Percentiles rank a stretch among this genome's conserved stretches.
Conservation (phyloP, 495 filamentous ascomycete genomes). For the Neurospora sp. region DNA sequence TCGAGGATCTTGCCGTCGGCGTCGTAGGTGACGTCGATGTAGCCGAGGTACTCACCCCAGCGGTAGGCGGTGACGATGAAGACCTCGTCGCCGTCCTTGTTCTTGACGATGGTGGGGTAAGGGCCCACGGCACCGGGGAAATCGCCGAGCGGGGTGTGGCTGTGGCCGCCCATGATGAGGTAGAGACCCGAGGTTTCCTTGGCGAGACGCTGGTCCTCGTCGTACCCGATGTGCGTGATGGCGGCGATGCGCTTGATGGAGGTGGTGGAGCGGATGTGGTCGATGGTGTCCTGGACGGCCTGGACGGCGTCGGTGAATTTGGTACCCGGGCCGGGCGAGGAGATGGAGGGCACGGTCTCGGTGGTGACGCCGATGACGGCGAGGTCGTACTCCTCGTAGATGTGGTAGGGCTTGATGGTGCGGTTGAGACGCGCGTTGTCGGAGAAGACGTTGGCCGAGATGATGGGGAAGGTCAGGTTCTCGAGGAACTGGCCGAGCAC, state of each 20-base stretch:
- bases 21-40: slow-evolving; percentile 48
- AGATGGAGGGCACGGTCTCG: slow-evolving; percentile 39
- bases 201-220: slow-evolving; percentile 44
- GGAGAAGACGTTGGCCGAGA: slow-evolving; percentile 44
- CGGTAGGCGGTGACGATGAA: slow-evolving; percentile 50
- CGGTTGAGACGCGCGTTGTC: slow-evolving; percentile 38
- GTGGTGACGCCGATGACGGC: slow-evolving; percentile 51
- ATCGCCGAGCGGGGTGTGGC: slow-evolving; percentile 47
- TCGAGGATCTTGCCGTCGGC: slow-evolving; percentile 39
- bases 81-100: slow-evolving; percentile 48
- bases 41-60: slow-evolving; percentile 52
- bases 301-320: slow-evolving; percentile 37
- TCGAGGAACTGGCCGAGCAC: slow-evolving; percentile 39
- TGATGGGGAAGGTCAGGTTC: slow-evolving; percentile 49
- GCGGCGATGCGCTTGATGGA: slow-evolving; percentile 46
- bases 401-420: slow-evolving; percentile 46
- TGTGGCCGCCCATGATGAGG: slow-evolving; percentile 50
- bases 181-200: slow-evolving; percentile 38
- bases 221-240: slow-evolving; percentile 51
- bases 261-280: slow-evolving; percentile 36
- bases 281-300: slow-evolving; percentile 43
- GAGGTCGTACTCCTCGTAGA: slow-evolving; percentile 43
- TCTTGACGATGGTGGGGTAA: slow-evolving; percentile 47
- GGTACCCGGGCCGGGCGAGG: slow-evolving; percentile 39
- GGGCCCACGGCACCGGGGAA: slow-evolving; percentile 36